phyloP scores from a whole-genome alignment of 306 rosid genomes.

The Glycine latifolia region DNA sequence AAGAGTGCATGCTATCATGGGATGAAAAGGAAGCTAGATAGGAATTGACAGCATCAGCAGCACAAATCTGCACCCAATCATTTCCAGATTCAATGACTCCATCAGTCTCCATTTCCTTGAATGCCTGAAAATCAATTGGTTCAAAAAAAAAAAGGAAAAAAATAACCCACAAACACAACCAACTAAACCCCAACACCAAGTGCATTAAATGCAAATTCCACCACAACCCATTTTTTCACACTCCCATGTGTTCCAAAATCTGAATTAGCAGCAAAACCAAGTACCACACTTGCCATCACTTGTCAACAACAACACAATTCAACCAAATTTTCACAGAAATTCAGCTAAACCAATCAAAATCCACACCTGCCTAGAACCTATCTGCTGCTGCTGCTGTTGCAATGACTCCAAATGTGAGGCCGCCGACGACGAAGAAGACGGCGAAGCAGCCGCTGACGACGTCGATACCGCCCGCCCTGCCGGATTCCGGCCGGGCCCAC shows the following conservation, averaged over 20 bases:
- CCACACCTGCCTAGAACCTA: slow-evolving; percentile 90
- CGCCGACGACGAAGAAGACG: slow-evolving; percentile 88
- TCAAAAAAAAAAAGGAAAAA: background rate
- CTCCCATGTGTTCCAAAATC: slow-evolving; percentile 40
- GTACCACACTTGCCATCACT: slow-evolving; percentile 30
- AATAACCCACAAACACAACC: slow-evolving; percentile 18
- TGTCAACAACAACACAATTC: slow-evolving; percentile 39
- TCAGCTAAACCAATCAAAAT: slow-evolving; percentile 45
- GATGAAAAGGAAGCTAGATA: slow-evolving; percentile 48
- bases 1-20: slow-evolving; percentile 37
- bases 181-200: slow-evolving; percentile 30
- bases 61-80: slow-evolving; percentile 41
- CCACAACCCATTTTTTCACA: slow-evolving; percentile 41
- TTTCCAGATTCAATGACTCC: slow-evolving; percentile 47
- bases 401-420: slow-evolving; percentile 78
- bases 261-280: slow-evolving; percentile 28
- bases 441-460: slow-evolving; percentile 85
- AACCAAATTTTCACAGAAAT: slow-evolving; percentile 44
- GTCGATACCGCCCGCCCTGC: slow-evolving; percentile 77
- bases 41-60: slow-evolving; percentile 45
- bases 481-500: slow-evolving; percentile 86
- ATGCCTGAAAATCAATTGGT: slow-evolving; percentile 39
- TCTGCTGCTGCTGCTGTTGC: slow-evolving; percentile 67
- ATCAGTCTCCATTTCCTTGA: slow-evolving; percentile 51
- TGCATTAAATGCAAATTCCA: slow-evolving; percentile 50